A percentile compares a stretch with the other conserved stretches of the same genome.
These are phyloP conservation scores for Dothistroma pini DNA, from an alignment of 2,329 filamentous ascomycete species.

Conservation along the genomic window DNA sequence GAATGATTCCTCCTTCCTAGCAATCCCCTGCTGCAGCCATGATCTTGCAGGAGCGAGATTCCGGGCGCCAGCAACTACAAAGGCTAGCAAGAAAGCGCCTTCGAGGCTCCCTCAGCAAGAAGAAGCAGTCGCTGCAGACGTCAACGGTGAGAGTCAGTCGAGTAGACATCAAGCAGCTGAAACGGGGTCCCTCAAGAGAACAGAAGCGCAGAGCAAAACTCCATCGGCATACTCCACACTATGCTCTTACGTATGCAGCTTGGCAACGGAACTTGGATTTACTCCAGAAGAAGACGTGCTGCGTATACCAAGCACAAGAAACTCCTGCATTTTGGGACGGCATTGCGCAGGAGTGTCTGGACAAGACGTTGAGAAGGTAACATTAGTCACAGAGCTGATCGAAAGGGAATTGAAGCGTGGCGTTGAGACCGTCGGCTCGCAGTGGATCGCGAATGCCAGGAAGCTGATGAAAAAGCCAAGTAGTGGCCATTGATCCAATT, in stretches of 20 bases:
- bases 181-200: slow-evolving; percentile 34
- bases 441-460: slow-evolving; percentile 52
- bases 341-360: slow-evolving; percentile 11
- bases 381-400: slow-evolving; percentile 61
- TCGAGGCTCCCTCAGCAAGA: slow-evolving; percentile 25
- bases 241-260: slow-evolving; percentile 68
- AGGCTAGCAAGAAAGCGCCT: slow-evolving; percentile 11
- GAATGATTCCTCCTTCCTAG: slow-evolving; percentile 76
- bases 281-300: slow-evolving; percentile 77
- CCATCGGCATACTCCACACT: slow-evolving; percentile 78
- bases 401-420: slow-evolving; percentile 51
- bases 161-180: slow-evolving; percentile 29
- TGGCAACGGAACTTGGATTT: slow-evolving; percentile 72
- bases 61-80: slow-evolving; percentile 51
- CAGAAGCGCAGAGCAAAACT: slow-evolving; percentile 34
- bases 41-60: slow-evolving; percentile 71
- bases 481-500: slow-evolving; percentile 39
- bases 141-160: not conserved
- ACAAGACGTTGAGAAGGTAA: slow-evolving; percentile 38
- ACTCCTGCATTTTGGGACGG: slow-evolving; percentile 74
- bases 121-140: not conserved
- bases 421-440: slow-evolving; percentile 42
- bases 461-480: slow-evolving; percentile 46
- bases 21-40: slow-evolving; percentile 95
- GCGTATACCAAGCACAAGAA: slow-evolving; percentile 87